phyloP scores from a whole-genome alignment of 305 asterid species.

The Fraxinus velutina region DNA sequence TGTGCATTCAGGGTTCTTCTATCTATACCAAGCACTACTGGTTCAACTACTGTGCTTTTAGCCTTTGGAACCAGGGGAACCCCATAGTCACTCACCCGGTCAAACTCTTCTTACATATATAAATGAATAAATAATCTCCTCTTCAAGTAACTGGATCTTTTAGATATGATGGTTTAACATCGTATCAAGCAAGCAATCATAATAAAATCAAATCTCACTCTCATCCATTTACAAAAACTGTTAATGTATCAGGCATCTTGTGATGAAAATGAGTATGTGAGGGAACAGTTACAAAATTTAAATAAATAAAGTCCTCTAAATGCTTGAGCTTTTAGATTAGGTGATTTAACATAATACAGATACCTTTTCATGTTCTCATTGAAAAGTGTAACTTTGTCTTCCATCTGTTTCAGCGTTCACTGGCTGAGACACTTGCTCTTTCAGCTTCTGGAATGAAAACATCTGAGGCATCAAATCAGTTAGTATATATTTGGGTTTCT shows the following conservation, averaged over 20 bases:
- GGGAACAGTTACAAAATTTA: not conserved
- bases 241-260: not conserved
- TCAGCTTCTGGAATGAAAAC: conserved; percentile 72
- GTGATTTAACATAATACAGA: not conserved
- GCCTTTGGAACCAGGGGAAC: not conserved
- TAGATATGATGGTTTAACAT: not conserved
- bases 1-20: not conserved
- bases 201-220: not conserved
- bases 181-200: not conserved
- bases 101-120: not conserved
- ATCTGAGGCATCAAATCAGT: conserved; percentile 63
- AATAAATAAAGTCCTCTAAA: not conserved
- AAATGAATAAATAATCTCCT: not conserved
- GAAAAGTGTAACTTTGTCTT: conserved; percentile 9
- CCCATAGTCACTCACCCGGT: not conserved
- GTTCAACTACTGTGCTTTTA: not conserved
- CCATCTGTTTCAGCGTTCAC: conserved; percentile 65
- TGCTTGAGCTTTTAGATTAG: not conserved
- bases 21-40: not conserved
- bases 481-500: conserved; percentile 32
- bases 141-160: not conserved
- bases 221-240: not conserved
- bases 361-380: conserved; percentile 5
- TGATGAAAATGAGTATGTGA: not conserved
- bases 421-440: conserved; percentile 76